Conservation (phyloP, 2,329 filamentous ascomycete genomes). For the Acrodontium crateriforme region DNA sequence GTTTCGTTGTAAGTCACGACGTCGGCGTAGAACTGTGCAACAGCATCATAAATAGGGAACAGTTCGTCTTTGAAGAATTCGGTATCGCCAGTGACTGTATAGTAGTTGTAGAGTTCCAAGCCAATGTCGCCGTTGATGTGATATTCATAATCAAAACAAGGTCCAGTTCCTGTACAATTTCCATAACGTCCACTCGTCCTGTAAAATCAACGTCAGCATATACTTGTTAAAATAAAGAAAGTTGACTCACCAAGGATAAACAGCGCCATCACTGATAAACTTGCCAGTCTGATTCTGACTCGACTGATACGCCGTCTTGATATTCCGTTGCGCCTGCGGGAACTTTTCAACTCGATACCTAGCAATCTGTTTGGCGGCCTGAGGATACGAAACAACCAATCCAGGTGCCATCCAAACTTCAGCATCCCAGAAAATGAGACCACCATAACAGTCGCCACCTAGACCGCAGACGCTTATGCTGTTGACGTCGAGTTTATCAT, state of each 20-base stretch:
- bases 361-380: constrained; percentile 47
- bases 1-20: constrained; percentile 46
- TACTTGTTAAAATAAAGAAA: no score
- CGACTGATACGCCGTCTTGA: constrained; percentile 39
- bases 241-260: constrained; percentile 59
- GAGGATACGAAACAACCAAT: constrained; percentile 48
- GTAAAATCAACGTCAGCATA: no score
- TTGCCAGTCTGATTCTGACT: constrained; percentile 45
- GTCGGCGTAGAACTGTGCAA: constrained; percentile 48
- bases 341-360: constrained; percentile 49
- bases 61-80: constrained; percentile 40
- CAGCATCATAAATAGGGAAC: constrained; percentile 50
- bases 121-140: constrained; percentile 59
- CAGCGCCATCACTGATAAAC: constrained; percentile 45
- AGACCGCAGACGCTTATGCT: constrained; percentile 57
- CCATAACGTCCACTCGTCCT: no score
- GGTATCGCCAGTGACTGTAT: constrained; percentile 45
- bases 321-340: constrained; percentile 46
- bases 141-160: constrained; percentile 53
- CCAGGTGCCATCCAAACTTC: constrained; percentile 58
- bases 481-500: constrained; percentile 41
- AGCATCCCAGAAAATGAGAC: constrained; percentile 45
- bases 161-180: neutral
- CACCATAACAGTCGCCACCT: constrained; percentile 53
- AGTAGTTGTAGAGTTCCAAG: constrained; percentile 47